Base-by-base conservation (phyloP, 1,284 basidiomycete species). In the Mixia osmundae region DNA sequence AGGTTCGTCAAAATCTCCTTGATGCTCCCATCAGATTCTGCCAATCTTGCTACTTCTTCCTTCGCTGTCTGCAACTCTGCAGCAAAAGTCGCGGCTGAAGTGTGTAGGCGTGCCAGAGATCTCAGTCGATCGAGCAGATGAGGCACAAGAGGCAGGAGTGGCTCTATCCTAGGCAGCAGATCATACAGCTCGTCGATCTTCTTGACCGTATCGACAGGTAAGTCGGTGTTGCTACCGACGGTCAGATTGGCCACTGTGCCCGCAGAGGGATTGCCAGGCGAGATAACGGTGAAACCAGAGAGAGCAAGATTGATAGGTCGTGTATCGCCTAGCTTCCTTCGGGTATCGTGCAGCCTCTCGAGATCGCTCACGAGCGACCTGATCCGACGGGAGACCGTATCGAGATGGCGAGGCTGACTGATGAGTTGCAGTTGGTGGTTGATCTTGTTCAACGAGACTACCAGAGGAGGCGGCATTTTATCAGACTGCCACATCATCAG, bases 331-430 rank as follows among this genome's bases (percentile, higher is more conserved):
- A 60, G 52, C 40, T 58, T 57, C 4, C 56, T 49, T 7, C 61
- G 54, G 1, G 58, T 53, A 31, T 66, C 65, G 36, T 76, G 72
- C 1, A 74, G 69, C 14, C 85, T 71, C 42, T 95, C 89, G 38
- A 97, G 68, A 54, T 97, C 89, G 0, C 82, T 76, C 6, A 89
- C 66, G 12, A 95, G 69, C 7, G 94, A 63, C 51, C 95, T 97
- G 46, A 95, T 70, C 6, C 89, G 72, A 12, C 87, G 70, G 1
- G 83, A 83, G 44, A 95, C 78, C n/a, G 82, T 76, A 55, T 97
- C 89, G 25, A 97, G 73, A 54, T 97, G 87, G 5, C 85, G 72
- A 0, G 91, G 89, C 60, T 95, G 85, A 0, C 85, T 80, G 35
- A 97, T 69, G 11, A 95, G 64, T 2, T 72, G 71, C 21, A 95